These are phyloP conservation scores for Phytophthora cactorum DNA, from an alignment of 352 stramenopile genomes.

Conservation along the genomic window DNA sequence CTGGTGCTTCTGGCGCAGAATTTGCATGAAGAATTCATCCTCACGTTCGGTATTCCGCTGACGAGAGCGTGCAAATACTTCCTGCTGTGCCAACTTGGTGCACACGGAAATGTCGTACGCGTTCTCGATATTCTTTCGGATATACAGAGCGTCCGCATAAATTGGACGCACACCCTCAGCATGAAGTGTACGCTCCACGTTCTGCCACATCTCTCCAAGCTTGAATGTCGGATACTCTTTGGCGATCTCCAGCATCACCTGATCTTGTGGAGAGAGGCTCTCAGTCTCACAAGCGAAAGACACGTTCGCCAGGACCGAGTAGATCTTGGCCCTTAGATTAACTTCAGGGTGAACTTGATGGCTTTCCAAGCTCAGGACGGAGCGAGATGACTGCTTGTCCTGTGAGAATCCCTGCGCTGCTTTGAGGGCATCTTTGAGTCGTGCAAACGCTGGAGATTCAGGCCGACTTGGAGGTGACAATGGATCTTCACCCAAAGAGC, in stretches of 20 bases:
- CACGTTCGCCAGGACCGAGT: slow-evolving; percentile 67
- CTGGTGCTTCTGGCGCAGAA: slow-evolving; percentile 72
- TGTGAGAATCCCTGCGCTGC: slow-evolving; percentile 45
- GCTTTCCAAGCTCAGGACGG: slow-evolving; percentile 42
- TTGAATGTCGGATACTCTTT: slow-evolving; percentile 79
- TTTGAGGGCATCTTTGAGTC: slow-evolving; percentile 73
- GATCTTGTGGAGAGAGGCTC: slow-evolving; percentile 50
- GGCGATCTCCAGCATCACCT: slow-evolving; percentile 72
- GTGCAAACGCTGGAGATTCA: slow-evolving; percentile 68
- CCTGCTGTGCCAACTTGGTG: slow-evolving; percentile 65
- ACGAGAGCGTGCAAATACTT: slow-evolving; percentile 44
- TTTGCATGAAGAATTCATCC: slow-evolving; percentile 54
- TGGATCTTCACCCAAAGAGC: slow-evolving; percentile 7
- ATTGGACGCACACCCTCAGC: slow-evolving; percentile 71
- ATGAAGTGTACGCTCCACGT: slow-evolving; percentile 65
- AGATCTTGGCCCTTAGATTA: slow-evolving; percentile 78
- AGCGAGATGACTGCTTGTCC: slow-evolving; percentile 20
- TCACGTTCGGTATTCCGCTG: slow-evolving; percentile 32
- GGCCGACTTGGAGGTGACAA: slow-evolving; percentile 30
- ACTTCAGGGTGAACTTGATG: slow-evolving; percentile 51
- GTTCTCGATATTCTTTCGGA: slow-evolving; percentile 72
- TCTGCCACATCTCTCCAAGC: slow-evolving; percentile 78
- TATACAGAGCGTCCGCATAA: slow-evolving; percentile 79
- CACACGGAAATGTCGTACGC: slow-evolving; percentile 73
- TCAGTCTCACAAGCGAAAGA: slow-evolving; percentile 53